Percentiles rank a stretch among this genome's conserved stretches.
Conservation (phyloP, 805 yeast genomes). For the Priceomyces fermenticarens region DNA sequence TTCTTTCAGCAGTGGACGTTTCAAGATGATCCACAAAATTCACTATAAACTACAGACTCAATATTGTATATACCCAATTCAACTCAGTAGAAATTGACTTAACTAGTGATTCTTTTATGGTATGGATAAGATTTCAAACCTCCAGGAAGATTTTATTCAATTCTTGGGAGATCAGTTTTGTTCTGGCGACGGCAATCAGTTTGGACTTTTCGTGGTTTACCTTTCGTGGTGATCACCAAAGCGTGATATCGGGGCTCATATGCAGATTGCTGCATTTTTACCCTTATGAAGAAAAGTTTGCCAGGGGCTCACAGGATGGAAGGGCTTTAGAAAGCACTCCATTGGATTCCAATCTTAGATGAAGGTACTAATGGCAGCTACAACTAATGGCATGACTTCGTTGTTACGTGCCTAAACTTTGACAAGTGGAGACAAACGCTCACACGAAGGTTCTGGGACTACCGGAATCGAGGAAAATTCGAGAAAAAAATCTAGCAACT, state of each 20-base stretch:
- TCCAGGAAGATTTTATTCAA: not conserved
- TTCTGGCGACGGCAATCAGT: not conserved
- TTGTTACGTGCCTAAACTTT: too few species aligned
- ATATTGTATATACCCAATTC: constrained; percentile 1
- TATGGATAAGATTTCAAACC: not conserved
- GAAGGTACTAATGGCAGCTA: too few species aligned
- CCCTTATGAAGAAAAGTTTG: too few species aligned
- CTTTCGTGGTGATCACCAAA: constrained; percentile 2
- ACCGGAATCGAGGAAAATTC: too few species aligned
- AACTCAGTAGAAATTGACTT: constrained; percentile 6
- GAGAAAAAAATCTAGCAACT: too few species aligned
- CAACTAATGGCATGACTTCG: too few species aligned
- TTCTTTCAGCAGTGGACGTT: constrained; percentile 2
- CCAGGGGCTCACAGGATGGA: too few species aligned
- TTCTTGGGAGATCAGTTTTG: not conserved
- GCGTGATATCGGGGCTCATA: constrained; percentile 1
- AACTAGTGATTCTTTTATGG: constrained; percentile 7
- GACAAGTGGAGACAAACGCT: too few species aligned
- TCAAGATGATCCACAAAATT: constrained; percentile 1
- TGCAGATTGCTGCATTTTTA: not conserved
- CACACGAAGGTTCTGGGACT: too few species aligned
- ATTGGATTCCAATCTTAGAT: too few species aligned
- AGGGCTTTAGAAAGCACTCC: too few species aligned
- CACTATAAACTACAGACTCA: not conserved
- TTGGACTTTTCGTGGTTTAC: not conserved